Conservation (phyloP, 768 basidiomycete genomes). For the Russula foetens region DNA sequence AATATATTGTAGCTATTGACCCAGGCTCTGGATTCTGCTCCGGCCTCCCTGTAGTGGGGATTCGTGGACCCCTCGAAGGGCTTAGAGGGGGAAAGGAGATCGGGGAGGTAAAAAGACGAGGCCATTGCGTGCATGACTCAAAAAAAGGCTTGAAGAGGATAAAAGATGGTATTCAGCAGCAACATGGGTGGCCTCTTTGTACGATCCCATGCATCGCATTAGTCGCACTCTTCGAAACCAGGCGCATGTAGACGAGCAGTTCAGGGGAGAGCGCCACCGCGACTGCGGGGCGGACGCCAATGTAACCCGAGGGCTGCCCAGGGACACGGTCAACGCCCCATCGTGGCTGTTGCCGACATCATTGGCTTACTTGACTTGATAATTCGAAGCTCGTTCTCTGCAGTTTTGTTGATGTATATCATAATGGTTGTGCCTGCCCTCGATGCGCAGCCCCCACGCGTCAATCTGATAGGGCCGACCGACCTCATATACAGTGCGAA, state of each 20-base stretch:
- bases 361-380: too few relatives aligned
- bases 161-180: not conserved
- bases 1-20: constrained; percentile 55
- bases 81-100: constrained; percentile 41
- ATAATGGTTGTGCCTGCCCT: too few relatives aligned
- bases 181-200: not conserved
- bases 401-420: too few relatives aligned
- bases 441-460: too few relatives aligned
- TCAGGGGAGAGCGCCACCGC: not conserved
- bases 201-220: constrained; percentile 5
- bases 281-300: too few relatives aligned
- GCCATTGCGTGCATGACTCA: constrained; percentile 13
- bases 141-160: not conserved
- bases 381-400: too few relatives aligned
- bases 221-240: not conserved
- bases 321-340: too few relatives aligned
- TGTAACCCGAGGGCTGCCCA: too few relatives aligned
- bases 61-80: constrained; percentile 44
- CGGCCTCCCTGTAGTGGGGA: constrained; percentile 49
- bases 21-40: constrained; percentile 56
- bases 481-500: not conserved
- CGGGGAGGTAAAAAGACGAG: constrained; percentile 43
- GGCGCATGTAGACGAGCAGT: not conserved
- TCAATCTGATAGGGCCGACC: not conserved
- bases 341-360: too few relatives aligned